Evolutionary conservation across 2,329 filamentous ascomycete species (phyloP), one percentile per base, ranked within the genome.

Genomic region (Blastomyces gilchristii): DNA sequence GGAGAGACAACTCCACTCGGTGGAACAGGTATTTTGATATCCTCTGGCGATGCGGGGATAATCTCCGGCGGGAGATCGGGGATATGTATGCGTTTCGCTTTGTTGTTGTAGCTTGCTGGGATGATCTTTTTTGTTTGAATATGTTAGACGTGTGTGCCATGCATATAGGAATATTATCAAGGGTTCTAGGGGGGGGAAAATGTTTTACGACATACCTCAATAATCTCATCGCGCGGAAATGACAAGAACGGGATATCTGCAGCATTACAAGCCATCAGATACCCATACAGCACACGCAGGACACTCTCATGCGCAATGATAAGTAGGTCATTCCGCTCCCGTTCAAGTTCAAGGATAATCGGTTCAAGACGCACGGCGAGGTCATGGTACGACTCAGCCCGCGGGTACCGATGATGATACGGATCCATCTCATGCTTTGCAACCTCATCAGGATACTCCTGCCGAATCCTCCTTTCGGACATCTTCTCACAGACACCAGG

Each of bases 271-370:
- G 96, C 94, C 94, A 99, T 99, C 49, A 99, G 82, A 76, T 99
- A 99, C 31, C 92, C 92, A 73, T 99, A 99, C 3, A 99, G 83
- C 31, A 99, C 94, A 53, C 94, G 89, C 57, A 99, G 83, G n/a
- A 99, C 94, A 60, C 91, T 96, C 75, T 99, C 94, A 75, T 99
- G 94, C 0, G 94, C 94, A 68, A 99, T 97, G 72, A 99, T 97
- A 61, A 99, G 83, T n/a, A 99, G 83, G 73, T 99, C 94, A 68
- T 95, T 96, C 70, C 97, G 90, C 78, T 99, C 94, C 53, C 94
- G 87, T 79, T 99, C 94, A 16, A 99, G 84, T 74, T 99, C 94
- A 39, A 99, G 84, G 71, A 99, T 99, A 71, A 99, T 96, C 50
- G 94, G 95, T 74, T 99, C 94, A 57, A 99, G 85, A 28, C 94